phyloP scores from a whole-genome alignment of 75 land plant genomes.

The Cunninghamia lanceolata region DNA sequence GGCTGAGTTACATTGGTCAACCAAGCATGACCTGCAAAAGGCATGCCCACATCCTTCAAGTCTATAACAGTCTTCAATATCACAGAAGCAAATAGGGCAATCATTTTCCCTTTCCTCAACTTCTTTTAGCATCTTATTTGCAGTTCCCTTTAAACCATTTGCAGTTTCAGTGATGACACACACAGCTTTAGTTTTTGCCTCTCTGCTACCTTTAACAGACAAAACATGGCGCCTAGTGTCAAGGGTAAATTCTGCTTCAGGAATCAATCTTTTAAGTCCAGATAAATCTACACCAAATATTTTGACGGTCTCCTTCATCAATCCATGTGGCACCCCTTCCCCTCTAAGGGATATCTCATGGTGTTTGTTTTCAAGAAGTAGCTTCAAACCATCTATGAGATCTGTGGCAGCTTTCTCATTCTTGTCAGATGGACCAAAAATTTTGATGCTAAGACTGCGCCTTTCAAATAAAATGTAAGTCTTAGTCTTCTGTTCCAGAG shows the following conservation, averaged over 20 bases:
- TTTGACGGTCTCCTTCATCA: constrained; percentile 65
- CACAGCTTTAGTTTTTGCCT: constrained; percentile 50
- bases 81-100: constrained; percentile 80
- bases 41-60: constrained; percentile 62
- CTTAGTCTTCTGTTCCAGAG: constrained; percentile 49
- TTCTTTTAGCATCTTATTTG: background rate
- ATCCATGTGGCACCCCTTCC: constrained; percentile 34
- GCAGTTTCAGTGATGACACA: constrained; percentile 34
- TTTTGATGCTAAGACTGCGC: constrained; percentile 30
- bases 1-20: constrained; percentile 68
- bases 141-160: constrained; percentile 6
- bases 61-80: constrained; percentile 58
- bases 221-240: constrained; percentile 55
- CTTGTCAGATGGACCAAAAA: constrained; percentile 53
- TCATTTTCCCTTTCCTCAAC: constrained; percentile 15
- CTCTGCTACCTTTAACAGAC: constrained; percentile 38
- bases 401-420: constrained; percentile 30
- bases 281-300: constrained; percentile 62
- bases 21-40: constrained; percentile 59
- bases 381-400: constrained; percentile 36
- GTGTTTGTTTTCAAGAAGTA: constrained; percentile 48
- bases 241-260: constrained; percentile 41
- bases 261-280: constrained; percentile 46
- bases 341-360: constrained; percentile 62
- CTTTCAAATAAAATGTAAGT: constrained; percentile 63